Evolutionary conservation across 768 basidiomycete species (phyloP).

Genomic region (Dioszegia crocea): DNA sequence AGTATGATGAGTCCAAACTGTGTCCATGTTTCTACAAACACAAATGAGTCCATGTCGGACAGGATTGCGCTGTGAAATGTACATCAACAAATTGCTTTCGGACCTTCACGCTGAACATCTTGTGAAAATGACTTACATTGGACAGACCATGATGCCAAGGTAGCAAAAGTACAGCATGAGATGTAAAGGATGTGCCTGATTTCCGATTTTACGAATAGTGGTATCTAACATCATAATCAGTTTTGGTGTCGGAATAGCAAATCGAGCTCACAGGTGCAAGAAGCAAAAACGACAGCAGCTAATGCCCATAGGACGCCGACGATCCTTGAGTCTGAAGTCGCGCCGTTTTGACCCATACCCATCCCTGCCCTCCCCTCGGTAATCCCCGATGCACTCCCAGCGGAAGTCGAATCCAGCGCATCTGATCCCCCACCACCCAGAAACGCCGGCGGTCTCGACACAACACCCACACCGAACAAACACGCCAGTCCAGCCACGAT

Average conservation of each 20-base stretch:
- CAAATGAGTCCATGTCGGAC: slow-evolving; percentile 34
- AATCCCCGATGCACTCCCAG: too few species aligned
- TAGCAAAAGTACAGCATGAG: slow-evolving; percentile 64
- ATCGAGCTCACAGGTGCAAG: slow-evolving; percentile 56
- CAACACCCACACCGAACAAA: slow-evolving; percentile 70
- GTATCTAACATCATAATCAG: slow-evolving; percentile 50
- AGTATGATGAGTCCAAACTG: slow-evolving; percentile 29
- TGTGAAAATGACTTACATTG: slow-evolving; percentile 33
- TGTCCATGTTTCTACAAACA: slow-evolving; percentile 9
- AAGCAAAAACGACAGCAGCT: slow-evolving; percentile 63
- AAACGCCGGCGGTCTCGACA: slow-evolving; percentile 70
- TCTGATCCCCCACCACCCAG: slow-evolving; percentile 65
- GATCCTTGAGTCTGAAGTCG: slow-evolving; percentile 52
- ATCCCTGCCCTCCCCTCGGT: slow-evolving; percentile 10
- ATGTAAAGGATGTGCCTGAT: slow-evolving; percentile 70
- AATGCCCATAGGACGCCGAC: slow-evolving; percentile 65
- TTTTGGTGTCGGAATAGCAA: too few species aligned
- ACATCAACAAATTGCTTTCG: too few species aligned
- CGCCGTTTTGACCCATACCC: slow-evolving; percentile 11
- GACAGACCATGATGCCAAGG: slow-evolving; percentile 55
- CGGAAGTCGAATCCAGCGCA: too few species aligned
- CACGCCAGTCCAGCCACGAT: slow-evolving; percentile 64
- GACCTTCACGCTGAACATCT: neutral
- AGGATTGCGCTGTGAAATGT: slow-evolving; percentile 21
- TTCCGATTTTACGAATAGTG: slow-evolving; percentile 65